A percentile compares a stretch with the other conserved stretches of the same genome.
These are phyloP conservation scores for Russula sp. DNA, from an alignment of 768 basidiomycete species.

Conservation along the genomic window DNA sequence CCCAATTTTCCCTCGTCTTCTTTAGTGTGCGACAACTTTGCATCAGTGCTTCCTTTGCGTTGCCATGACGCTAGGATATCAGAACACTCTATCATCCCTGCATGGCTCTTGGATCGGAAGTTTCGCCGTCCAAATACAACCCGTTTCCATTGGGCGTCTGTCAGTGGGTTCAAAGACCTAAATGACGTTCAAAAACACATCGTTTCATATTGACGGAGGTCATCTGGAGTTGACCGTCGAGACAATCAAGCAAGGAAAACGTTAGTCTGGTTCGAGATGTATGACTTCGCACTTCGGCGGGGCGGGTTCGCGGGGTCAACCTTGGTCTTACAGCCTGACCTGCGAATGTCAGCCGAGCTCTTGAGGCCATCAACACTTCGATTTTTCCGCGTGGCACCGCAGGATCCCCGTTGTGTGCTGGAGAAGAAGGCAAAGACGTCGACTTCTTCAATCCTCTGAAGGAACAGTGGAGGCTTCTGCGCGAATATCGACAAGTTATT, in stretches of 20 bases:
- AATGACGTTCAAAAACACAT: background rate
- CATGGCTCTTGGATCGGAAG: background rate
- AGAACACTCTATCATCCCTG: background rate
- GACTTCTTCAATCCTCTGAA: background rate
- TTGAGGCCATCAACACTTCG: background rate
- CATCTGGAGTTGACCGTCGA: conserved; percentile 3
- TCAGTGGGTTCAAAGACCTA: background rate
- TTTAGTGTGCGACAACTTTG: background rate
- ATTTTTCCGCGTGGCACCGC: background rate
- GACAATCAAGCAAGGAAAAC: conserved; percentile 7
- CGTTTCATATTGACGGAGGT: background rate
- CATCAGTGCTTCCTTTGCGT: background rate
- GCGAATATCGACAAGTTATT: background rate
- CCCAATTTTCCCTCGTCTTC: background rate
- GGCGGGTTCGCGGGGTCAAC: background rate
- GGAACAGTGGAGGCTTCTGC: background rate
- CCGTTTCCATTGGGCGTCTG: background rate
- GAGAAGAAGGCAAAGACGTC: background rate
- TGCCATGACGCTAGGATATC: background rate
- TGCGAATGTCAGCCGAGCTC: background rate
- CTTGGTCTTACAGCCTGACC: background rate
- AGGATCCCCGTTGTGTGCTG: background rate
- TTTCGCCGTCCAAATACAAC: background rate
- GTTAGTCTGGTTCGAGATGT: conserved; percentile 9
- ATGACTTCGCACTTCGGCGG: background rate